A percentile compares a stretch with the other conserved stretches of the same genome.
Conservation (phyloP, 441 rosid genomes). For the Isatis lusitanica region DNA sequence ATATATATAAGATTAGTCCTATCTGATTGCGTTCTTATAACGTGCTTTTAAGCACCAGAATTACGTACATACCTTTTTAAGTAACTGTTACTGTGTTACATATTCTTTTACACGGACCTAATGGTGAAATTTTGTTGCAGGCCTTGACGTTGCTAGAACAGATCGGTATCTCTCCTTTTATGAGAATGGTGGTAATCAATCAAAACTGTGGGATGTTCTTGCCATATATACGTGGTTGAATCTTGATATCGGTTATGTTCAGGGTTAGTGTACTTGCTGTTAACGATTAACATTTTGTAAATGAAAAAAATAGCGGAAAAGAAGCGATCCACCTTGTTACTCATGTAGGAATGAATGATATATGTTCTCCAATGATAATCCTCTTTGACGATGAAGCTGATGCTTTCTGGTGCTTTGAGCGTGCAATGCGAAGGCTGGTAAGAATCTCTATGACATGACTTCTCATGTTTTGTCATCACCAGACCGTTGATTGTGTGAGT, state of each 20-base stretch:
- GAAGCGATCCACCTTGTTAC: slow-evolving; percentile 18
- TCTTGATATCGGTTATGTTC: slow-evolving; percentile 84
- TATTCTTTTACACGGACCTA: not conserved
- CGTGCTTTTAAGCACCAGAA: not conserved
- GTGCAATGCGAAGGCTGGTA: slow-evolving; percentile 91
- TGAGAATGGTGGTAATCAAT: slow-evolving; percentile 62
- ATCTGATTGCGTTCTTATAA: not conserved
- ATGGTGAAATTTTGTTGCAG: slow-evolving; percentile 42
- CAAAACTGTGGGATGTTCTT: slow-evolving; percentile 89
- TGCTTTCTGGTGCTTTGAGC: slow-evolving; percentile 97
- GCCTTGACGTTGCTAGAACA: slow-evolving; percentile 92
- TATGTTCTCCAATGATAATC: slow-evolving; percentile 88
- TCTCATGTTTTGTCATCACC: slow-evolving; percentile 3
- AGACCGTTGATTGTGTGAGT: not conserved
- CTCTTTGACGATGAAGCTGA: slow-evolving; percentile 90
- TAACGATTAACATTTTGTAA: not conserved
- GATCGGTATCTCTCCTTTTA: slow-evolving; percentile 81
- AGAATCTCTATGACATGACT: slow-evolving; percentile 19
- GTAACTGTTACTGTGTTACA: not conserved
- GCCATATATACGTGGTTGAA: slow-evolving; percentile 85
- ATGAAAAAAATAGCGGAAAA: not conserved
- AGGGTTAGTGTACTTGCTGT: slow-evolving; percentile 49
- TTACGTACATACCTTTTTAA: not conserved
- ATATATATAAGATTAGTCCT: not conserved
- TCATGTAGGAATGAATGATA: slow-evolving; percentile 89